Evolutionary conservation across 768 basidiomycete genomes (phyloP).

Genomic region (Pleurotus tuber-regium): DNA sequence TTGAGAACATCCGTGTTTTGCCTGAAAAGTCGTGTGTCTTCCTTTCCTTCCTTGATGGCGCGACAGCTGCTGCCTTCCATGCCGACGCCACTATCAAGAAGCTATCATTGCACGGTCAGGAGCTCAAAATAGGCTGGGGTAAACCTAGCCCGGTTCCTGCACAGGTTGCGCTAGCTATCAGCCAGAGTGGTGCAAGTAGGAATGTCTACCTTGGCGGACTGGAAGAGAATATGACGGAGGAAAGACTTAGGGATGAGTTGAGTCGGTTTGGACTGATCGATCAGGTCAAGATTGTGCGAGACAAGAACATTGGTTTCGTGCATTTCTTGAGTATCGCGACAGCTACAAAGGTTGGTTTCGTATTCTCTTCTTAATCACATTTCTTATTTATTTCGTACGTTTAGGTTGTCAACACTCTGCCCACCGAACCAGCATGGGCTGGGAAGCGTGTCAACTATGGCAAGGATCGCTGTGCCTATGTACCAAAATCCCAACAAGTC

Average conservation of each 20-base stretch:
- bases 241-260: slow-evolving; percentile 87
- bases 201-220: slow-evolving; percentile 97
- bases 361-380: slow-evolving; percentile 1
- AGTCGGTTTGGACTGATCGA: slow-evolving; percentile 94
- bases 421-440: slow-evolving; percentile 89
- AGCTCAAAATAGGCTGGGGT: slow-evolving; percentile 99
- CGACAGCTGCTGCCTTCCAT: slow-evolving; percentile 94
- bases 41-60: slow-evolving; percentile 93
- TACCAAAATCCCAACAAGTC: slow-evolving; percentile 92
- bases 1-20: slow-evolving; percentile 91
- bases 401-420: slow-evolving; percentile 91
- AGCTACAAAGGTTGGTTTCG: slow-evolving; percentile 79
- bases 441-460: slow-evolving; percentile 98
- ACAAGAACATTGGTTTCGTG: slow-evolving; percentile 99
- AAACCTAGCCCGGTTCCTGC: slow-evolving; percentile 88
- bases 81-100: slow-evolving; percentile 97
- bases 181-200: slow-evolving; percentile 88
- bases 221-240: slow-evolving; percentile 88
- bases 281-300: slow-evolving; percentile 98
- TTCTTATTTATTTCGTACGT: slow-evolving; percentile 6
- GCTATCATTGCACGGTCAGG: slow-evolving; percentile 87
- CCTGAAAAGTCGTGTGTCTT: slow-evolving; percentile 98
- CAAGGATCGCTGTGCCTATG: slow-evolving; percentile 97
- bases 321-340: slow-evolving; percentile 95
- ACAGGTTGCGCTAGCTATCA: slow-evolving; percentile 84